Evolutionary conservation across 1,284 basidiomycete genomes (phyloP), one percentile per base, ranked within the genome.

Genomic region (Ganoderma sinense): DNA sequence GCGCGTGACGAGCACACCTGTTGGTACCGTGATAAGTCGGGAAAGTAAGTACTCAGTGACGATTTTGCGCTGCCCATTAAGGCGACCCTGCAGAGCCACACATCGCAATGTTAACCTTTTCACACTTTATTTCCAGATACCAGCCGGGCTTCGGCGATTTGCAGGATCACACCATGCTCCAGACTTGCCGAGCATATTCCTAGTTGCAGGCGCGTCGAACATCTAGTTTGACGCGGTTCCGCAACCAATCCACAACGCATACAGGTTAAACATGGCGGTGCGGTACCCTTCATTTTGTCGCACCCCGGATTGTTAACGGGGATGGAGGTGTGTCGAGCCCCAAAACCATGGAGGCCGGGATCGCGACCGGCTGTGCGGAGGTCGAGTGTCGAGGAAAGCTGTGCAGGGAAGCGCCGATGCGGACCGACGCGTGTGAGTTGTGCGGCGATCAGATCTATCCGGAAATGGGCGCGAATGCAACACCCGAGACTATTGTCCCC

Each of bases 401-500:
- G 40, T 59, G 40, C 63, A 4, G 14, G 10, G n/a, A 36, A 55
- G 61, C 64, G 64, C 68, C 14, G 14, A 20, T 43, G 40, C 68
- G 68, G 68, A 18, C 68, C 68, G 68, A 60, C 64, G 40, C 67
- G 67, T 61, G 67, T 51, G 58, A 62, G 26, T 13, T 13, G 14
- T 10, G 23, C 62, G 62, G 26, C 29, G 39, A 55, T 53, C 41
- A 61, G 67, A 65, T 60, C 55, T 56, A 60, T 39, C 26, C 11
- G 33, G n/a, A 51, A 26, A 51, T n/a, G 45, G 55, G 18, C 55
- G 58, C 48, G 48, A 48, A 45, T 48, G 53, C 40, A 58, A 45
- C 53, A 36, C 33, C 64, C 53, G 41, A 58, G 60, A 40, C 51
- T 63, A 69, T 66, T 69, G 68, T 69, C 59, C 55, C 64, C 26